Evolutionary conservation across 495 filamentous ascomycete genomes (phyloP).

Genomic region (Aspergillus saccharolyticus): DNA sequence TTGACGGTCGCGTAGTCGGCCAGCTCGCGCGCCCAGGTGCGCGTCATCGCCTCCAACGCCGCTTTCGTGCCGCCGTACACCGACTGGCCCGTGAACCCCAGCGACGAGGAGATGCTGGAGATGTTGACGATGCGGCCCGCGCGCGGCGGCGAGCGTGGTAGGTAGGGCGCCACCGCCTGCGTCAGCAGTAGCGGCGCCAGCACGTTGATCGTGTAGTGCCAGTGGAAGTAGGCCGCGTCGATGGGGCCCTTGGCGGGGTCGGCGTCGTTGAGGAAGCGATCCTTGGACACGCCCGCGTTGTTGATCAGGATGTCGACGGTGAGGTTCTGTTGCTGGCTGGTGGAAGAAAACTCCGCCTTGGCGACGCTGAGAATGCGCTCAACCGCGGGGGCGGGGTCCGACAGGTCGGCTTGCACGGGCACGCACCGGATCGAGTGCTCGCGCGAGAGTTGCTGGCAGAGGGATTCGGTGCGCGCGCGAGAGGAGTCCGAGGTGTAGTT

Average conservation of each 20-base stretch:
- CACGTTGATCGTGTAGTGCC: slow-evolving; percentile 77
- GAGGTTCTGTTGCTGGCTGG: slow-evolving; percentile 40
- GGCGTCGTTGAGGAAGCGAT: slow-evolving; percentile 55
- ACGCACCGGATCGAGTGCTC: slow-evolving; percentile 40
- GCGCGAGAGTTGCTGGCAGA: slow-evolving; percentile 40
- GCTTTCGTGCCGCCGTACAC: slow-evolving; percentile 90
- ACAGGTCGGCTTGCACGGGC: slow-evolving; percentile 54
- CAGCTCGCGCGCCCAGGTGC: slow-evolving; percentile 81
- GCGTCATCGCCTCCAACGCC: slow-evolving; percentile 86
- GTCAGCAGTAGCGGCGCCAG: slow-evolving; percentile 77
- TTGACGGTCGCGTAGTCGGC: slow-evolving; percentile 77
- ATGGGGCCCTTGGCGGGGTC: slow-evolving; percentile 46
- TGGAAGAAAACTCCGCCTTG: slow-evolving; percentile 46
- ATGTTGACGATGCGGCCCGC: slow-evolving; percentile 77
- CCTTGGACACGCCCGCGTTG: slow-evolving; percentile 70
- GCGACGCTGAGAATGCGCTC: slow-evolving; percentile 32
- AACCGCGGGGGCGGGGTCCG: slow-evolving; percentile 36
- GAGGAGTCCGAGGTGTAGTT: slow-evolving; percentile 66
- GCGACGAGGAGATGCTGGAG: slow-evolving; percentile 60
- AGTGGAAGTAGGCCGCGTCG: slow-evolving; percentile 55
- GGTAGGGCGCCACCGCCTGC: slow-evolving; percentile 62
- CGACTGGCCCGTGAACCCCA: slow-evolving; percentile 65
- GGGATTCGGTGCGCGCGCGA: slow-evolving; percentile 32
- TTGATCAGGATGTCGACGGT: slow-evolving; percentile 86
- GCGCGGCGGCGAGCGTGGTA: slow-evolving; percentile 58